Conservation (phyloP, 192 early-diverging fungal species). For the Coemansia sp. region DNA sequence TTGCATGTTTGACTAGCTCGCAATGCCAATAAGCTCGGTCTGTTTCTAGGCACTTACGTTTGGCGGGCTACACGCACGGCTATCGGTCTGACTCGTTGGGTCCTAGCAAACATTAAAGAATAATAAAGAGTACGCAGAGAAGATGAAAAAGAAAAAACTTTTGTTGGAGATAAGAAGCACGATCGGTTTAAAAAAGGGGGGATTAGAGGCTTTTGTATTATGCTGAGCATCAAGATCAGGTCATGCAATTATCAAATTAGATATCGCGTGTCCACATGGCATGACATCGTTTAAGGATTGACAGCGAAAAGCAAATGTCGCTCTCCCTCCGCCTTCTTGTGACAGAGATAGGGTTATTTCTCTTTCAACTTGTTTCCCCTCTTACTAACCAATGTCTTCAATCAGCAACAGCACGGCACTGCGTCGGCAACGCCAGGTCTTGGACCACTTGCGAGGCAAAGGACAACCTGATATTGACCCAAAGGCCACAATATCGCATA, state of each 20-base stretch:
- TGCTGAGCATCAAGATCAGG: background rate
- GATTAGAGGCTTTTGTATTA: background rate
- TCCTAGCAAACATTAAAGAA: constrained; percentile 7
- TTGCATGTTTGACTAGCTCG: background rate
- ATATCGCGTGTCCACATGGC: background rate
- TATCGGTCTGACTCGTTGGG: background rate
- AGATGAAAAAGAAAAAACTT: constrained; percentile 2
- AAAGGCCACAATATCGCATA: constrained; percentile 58
- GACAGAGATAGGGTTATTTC: background rate
- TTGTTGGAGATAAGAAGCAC: constrained; percentile 1
- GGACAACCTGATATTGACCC: background rate
- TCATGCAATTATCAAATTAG: background rate
- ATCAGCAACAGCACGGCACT: background rate
- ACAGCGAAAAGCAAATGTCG: background rate
- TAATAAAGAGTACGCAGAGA: background rate
- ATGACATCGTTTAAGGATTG: background rate
- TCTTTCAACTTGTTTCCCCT: background rate
- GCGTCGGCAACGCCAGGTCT: constrained; percentile 14
- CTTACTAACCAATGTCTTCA: background rate
- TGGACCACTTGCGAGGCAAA: constrained; percentile 6
- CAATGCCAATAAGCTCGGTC: background rate
- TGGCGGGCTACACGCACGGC: background rate
- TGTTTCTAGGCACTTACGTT: background rate
- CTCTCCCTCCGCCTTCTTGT: background rate
- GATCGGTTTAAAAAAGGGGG: background rate